Base-by-base conservation (phyloP, 2,329 filamentous ascomycete species). In the Lachnellula hyalina region DNA sequence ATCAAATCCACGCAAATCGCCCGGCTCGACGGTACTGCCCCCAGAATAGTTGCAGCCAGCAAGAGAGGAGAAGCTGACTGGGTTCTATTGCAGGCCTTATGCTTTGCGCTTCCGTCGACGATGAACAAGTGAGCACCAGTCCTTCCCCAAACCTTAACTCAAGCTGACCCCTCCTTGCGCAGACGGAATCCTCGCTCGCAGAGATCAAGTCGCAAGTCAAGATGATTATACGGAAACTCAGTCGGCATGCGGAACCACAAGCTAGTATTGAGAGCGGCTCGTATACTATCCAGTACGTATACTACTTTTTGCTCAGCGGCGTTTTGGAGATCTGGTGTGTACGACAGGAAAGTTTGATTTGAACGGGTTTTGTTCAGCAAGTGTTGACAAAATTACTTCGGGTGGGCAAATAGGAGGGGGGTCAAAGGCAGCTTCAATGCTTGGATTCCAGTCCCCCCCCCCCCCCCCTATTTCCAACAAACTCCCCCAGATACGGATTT, bases 1-100 rank as follows among this genome's bases (percentile, higher is more conserved):
- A 93, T 96, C 68, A 84, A 83, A 72, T 94, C 92, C 67, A 99
- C 93, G 51, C 90, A 96, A 75, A 96, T 99, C 75, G 87, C 90
- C 62, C 83, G 94, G 73, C 82, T 97, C 50, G 94, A 97, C 75
- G 93, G 91, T 94, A 69, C 55, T 65, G 58, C 5, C 6, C 14
- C 7, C 12, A 23, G 14, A 28, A 28, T 28, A 28, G 11, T 28
- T 11, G n/a, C 32, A 47, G 5, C 17, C 2, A 36, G 34, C 0
- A 0, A 4, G 14, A 7, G 38, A 38, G 21, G 9, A 21, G 17
- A 15, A 21, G 53, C 56, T 54, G 47, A 57, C 53, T 49, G 52
- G 6, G 53, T 28, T 51, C 58, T 48, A 59, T 55, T 61, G 49
- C 67, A 96, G 92, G 93, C 80, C 83, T 97, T 63, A 92, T 96